phyloP scores from a whole-genome alignment of 1,284 basidiomycete genomes.

The Rhizoctonia solani region DNA sequence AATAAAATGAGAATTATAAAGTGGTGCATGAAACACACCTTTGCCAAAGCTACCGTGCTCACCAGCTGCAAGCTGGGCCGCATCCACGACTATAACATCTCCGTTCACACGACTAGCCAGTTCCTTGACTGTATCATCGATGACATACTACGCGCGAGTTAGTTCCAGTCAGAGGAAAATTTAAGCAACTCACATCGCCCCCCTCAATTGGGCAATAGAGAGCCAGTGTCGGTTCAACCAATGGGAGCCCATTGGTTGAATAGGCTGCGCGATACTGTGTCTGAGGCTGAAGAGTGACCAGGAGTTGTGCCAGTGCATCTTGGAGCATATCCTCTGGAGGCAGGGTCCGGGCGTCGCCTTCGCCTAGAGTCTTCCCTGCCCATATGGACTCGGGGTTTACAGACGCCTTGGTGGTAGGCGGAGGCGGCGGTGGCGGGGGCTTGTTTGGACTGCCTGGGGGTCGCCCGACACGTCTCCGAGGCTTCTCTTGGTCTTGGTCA shows the following conservation, averaged over 20 bases:
- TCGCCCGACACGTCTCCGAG: not conserved
- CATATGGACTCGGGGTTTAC: conserved; percentile 11
- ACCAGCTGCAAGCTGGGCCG: conserved; percentile 78
- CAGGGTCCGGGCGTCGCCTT: conserved; percentile 40
- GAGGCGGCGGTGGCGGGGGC: conserved; percentile 8
- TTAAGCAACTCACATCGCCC: conserved; percentile 50
- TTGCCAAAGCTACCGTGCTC: conserved; percentile 77
- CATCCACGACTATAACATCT: conserved; percentile 80
- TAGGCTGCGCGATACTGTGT: conserved; percentile 74
- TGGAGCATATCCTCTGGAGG: conserved; percentile 66
- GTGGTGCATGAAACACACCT: conserved; percentile 51
- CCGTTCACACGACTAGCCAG: conserved; percentile 70
- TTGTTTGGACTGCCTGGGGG: conserved; percentile 11
- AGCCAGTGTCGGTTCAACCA: conserved; percentile 73
- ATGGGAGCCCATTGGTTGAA: conserved; percentile 51
- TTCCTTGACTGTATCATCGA: conserved; percentile 76
- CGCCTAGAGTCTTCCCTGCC: not conserved
- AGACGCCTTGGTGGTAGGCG: not conserved
- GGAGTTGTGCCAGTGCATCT: conserved; percentile 70
- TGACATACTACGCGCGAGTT: conserved; percentile 52
- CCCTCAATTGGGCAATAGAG: conserved; percentile 87
- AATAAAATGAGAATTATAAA: conserved; percentile 22
- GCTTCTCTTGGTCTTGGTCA: conserved; percentile 10
- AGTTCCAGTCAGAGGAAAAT: not conserved
- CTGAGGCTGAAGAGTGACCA: conserved; percentile 75